Conservation (phyloP, 192 early-diverging fungal species). For the Backusella sp. region DNA sequence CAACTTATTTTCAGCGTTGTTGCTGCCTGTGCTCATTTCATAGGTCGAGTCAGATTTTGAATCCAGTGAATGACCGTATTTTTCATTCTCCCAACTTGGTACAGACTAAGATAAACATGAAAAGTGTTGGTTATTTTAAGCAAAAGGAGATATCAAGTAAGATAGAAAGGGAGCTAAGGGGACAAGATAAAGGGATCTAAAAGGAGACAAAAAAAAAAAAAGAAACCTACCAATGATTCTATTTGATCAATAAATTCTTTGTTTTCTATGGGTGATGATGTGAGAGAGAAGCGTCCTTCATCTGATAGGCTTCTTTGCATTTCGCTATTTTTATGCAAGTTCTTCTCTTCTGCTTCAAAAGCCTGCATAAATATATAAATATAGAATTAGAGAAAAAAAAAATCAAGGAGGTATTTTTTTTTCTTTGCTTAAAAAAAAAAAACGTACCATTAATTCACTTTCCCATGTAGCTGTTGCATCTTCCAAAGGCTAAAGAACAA, state of each 20-base stretch:
- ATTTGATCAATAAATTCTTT: background rate
- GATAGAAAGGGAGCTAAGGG: background rate
- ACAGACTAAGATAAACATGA: slow-evolving; percentile 6
- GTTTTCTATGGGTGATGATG: slow-evolving; percentile 10
- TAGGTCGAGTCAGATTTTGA: slow-evolving; percentile 4
- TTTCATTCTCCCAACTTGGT: slow-evolving; percentile 9
- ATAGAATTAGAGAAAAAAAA: slow-evolving; percentile 7
- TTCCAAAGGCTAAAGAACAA: slow-evolving; percentile 11
- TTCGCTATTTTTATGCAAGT: background rate
- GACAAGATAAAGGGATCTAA: background rate
- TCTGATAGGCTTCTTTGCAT: background rate
- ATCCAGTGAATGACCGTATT: slow-evolving; percentile 6
- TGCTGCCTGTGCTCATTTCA: background rate
- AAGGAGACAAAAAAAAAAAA: background rate
- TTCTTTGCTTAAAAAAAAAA: background rate
- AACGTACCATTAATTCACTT: slow-evolving; percentile 21
- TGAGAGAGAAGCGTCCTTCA: slow-evolving; percentile 17
- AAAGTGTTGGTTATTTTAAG: background rate
- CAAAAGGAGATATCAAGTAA: background rate
- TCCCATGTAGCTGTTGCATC: slow-evolving; percentile 23
- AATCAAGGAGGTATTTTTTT: background rate
- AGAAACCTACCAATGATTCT: background rate
- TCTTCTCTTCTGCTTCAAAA: slow-evolving; percentile 23
- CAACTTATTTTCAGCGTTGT: background rate
- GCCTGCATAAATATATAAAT: background rate